Evolutionary conservation across 2,329 filamentous ascomycete genomes (phyloP).

Genomic region (Aaosphaeria pasadenensis): DNA sequence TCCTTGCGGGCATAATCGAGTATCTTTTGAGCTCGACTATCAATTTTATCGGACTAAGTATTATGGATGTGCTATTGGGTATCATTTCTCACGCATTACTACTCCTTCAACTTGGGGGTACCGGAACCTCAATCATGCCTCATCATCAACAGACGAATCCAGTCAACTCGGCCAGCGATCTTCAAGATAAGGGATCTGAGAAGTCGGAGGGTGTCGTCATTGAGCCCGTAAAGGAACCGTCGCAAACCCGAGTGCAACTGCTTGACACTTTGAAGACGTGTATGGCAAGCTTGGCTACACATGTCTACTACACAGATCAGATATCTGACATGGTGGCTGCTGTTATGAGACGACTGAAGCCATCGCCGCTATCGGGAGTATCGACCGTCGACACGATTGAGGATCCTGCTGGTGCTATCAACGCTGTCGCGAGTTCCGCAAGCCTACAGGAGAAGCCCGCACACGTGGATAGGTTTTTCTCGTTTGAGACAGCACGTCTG

Average conservation of each 20-base stretch:
- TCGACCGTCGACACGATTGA: conserved; percentile 48
- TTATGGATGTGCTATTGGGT: conserved; percentile 89
- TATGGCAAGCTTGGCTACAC: conserved; percentile 87
- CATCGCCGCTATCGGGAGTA: conserved; percentile 48
- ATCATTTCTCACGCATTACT: conserved; percentile 80
- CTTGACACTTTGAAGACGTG: conserved; percentile 72
- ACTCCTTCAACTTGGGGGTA: conserved; percentile 63
- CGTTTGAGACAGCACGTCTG: conserved; percentile 58
- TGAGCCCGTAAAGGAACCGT: conserved; percentile 49
- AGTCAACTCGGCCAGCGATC: conserved; percentile 19
- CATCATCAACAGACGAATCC: conserved; percentile 38
- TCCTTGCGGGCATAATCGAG: conserved; percentile 74
- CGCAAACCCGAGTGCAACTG: conserved; percentile 57
- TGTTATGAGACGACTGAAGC: conserved; percentile 75
- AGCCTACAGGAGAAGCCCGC: conserved; percentile 52
- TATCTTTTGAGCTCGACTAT: conserved; percentile 82
- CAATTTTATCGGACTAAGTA: conserved; percentile 91
- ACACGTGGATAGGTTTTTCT: conserved; percentile 58
- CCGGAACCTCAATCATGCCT: conserved; percentile 35
- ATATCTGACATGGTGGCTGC: conserved; percentile 90
- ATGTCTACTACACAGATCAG: conserved; percentile 96
- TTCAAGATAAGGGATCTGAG: conserved; percentile 13
- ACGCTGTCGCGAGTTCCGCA: conserved; percentile 46
- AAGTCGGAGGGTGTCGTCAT: conserved; percentile 28
- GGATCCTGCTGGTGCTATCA: conserved; percentile 49